Evolutionary conservation across 116 monocot genomes (phyloP), one percentile per base, ranked within the genome.

Genomic region (Cymodocea nodosa): DNA sequence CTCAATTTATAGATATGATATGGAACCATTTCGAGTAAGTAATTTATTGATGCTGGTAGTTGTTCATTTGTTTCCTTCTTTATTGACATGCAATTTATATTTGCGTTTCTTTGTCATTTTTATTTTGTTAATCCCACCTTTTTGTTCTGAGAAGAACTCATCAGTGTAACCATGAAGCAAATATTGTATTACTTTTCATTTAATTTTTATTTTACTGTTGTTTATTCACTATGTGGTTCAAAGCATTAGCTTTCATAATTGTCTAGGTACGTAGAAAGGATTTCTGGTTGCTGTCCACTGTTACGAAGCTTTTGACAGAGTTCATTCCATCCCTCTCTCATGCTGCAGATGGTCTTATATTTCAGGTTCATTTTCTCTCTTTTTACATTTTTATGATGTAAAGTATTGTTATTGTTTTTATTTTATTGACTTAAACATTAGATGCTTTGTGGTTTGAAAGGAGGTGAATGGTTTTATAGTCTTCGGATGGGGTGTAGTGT

Each of bases 291-390:
- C 72, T 97, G 35, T 89, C 91, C 20, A 88, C 92, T 65, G 97
- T 92, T 51, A 82, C 64, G 35, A 91, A 84, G 73, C 79, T 92
- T 59, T 75, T 98, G 1, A 78, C 78, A 36, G 88, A 71, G 52
- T 98, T 98, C 65, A 98, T 98, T 70, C 92, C 92, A 54, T 65
- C 17, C 15, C 86, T 91, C 77, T 91, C 82, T 17, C 97, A 91
- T 87, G 89, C 59, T 64, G 79, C 97, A 65, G 97, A 98, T 88
- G 97, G 97, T 37, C 92, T 98, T 53, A 88, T 97, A 48, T 97
- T 98, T 82, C 92, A 98, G 97, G 97, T 98, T 9, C 7, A 12
- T 39, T 39, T 58, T 58, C 34, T 53, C 52, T 39, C 19, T 4
- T 9, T 44, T 13, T 13, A 5, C 16, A 35, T 37, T 61, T 17